phyloP scores from a whole-genome alignment of 2,329 filamentous ascomycete species.

The Beauveria scarabaeidicola region DNA sequence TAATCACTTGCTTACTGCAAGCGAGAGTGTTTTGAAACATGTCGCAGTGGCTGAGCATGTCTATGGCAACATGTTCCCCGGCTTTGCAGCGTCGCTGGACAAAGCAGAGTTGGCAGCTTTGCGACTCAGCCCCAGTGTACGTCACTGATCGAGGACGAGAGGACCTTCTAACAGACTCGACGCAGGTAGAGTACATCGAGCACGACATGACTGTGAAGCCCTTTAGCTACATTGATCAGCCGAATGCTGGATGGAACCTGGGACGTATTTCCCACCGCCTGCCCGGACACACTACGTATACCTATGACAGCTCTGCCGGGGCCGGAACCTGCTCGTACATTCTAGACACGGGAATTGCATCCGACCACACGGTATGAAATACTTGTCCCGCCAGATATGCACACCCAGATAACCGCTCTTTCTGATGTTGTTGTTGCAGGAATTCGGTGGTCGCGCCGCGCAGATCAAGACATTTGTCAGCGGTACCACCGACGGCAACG shows the following conservation, averaged over 20 bases:
- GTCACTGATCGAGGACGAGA: neutral
- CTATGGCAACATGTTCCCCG: neutral
- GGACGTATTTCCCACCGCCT: conserved; percentile 1
- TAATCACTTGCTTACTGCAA: neutral
- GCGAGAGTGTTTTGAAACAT: neutral
- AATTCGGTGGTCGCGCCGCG: conserved; percentile 30
- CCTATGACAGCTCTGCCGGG: conserved; percentile 3
- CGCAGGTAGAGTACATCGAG: conserved; percentile 2
- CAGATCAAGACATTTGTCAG: conserved; percentile 17
- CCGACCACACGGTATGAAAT: neutral
- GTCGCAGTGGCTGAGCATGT: neutral
- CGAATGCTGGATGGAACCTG: neutral
- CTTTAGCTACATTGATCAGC: neutral
- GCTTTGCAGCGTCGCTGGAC: neutral
- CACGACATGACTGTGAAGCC: neutral
- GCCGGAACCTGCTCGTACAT: conserved; percentile 4
- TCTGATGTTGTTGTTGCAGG: conserved; percentile 11
- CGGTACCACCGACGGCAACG: conserved; percentile 26
- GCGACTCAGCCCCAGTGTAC: neutral
- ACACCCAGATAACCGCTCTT: neutral
- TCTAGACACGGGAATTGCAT: neutral
- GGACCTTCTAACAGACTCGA: neutral
- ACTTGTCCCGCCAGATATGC: neutral
- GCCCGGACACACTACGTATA: conserved; percentile 1
- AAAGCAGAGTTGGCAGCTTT: neutral